Percentiles rank a stretch among this genome's conserved stretches.
phyloP scores from a whole-genome alignment of 805 yeast genomes.

The Candida succiphila region DNA sequence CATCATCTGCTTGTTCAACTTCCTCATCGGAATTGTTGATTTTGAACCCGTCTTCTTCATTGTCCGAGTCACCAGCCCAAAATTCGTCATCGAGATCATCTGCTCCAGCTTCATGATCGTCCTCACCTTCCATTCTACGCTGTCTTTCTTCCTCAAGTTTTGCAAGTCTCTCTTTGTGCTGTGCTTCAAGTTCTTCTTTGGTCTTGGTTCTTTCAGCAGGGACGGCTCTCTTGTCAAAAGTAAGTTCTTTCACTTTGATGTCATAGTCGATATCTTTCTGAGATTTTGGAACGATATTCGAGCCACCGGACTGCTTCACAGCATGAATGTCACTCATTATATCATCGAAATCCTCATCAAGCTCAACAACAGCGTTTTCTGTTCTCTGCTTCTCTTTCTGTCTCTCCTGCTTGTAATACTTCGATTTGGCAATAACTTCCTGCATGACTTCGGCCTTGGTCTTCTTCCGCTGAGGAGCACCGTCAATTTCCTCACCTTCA shows the following conservation, averaged over 20 bases:
- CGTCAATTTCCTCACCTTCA: too few relatives aligned
- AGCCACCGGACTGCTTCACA: constrained; percentile 12
- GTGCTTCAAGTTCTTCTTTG: constrained; percentile 55
- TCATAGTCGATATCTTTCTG: constrained; percentile 48
- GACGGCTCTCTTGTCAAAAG: constrained; percentile 64
- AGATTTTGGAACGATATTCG: constrained; percentile 24
- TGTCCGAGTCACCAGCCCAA: constrained; percentile 49
- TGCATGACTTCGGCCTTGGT: constrained; percentile 81
- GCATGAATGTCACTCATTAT: constrained; percentile 35
- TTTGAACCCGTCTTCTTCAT: constrained; percentile 32
- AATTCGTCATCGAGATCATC: constrained; percentile 65
- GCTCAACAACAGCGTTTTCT: constrained; percentile 50
- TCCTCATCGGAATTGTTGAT: constrained; percentile 33
- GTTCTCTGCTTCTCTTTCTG: constrained; percentile 52
- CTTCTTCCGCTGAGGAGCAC: constrained; percentile 48
- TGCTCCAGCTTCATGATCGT: constrained; percentile 35
- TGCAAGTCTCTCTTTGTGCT: constrained; percentile 49
- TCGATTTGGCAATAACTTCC: constrained; percentile 76
- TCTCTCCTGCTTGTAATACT: constrained; percentile 66
- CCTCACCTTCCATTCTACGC: constrained; percentile 62
- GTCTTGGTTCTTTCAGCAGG: constrained; percentile 80
- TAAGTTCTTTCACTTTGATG: constrained; percentile 52
- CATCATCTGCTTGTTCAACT: constrained; percentile 23
- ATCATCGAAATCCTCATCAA: constrained; percentile 68
- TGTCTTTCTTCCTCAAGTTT: constrained; percentile 58